Percentiles rank a stretch among this genome's conserved stretches.
Evolutionary conservation across 768 basidiomycete species (phyloP).

Genomic region (Mrakia gelida): DNA sequence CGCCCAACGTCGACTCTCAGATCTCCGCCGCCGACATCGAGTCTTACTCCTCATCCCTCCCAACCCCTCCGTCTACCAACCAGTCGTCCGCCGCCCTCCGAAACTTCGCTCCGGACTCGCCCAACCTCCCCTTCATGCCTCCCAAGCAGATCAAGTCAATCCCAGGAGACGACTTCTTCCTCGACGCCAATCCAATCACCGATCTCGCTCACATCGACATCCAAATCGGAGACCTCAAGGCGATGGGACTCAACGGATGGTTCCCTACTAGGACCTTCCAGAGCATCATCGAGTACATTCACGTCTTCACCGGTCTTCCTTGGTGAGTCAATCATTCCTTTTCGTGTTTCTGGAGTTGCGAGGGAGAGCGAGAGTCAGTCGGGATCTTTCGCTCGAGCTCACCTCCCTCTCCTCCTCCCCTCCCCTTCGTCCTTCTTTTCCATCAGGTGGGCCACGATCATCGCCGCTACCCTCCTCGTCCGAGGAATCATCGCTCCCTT

Average conservation of each 20-base stretch:
- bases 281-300: slow-evolving; percentile 62
- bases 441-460: slow-evolving; percentile 77
- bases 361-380: too few relatives aligned
- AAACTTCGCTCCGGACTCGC: neutral
- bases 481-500: slow-evolving; percentile 61
- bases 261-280: slow-evolving; percentile 61
- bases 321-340: neutral
- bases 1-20: too few relatives aligned
- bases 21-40: neutral
- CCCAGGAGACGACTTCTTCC: neutral
- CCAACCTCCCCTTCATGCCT: slow-evolving; percentile 16
- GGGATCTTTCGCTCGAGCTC: too few relatives aligned
- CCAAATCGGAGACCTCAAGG: slow-evolving; percentile 58
- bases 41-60: neutral
- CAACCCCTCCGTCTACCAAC: neutral
- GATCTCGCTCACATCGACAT: slow-evolving; percentile 25
- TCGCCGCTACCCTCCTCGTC: slow-evolving; percentile 60
- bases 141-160: too few relatives aligned
- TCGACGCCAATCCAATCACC: neutral
- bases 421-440: slow-evolving; percentile 43
- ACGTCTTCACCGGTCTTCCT: slow-evolving; percentile 40
- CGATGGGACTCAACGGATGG: slow-evolving; percentile 62
- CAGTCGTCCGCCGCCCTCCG: neutral
- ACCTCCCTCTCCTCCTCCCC: neutral
- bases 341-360: neutral